A percentile compares a stretch with the other conserved stretches of the same genome.
Evolutionary conservation across 805 yeast genomes (phyloP).

Genomic region (Candida endomychidarum): DNA sequence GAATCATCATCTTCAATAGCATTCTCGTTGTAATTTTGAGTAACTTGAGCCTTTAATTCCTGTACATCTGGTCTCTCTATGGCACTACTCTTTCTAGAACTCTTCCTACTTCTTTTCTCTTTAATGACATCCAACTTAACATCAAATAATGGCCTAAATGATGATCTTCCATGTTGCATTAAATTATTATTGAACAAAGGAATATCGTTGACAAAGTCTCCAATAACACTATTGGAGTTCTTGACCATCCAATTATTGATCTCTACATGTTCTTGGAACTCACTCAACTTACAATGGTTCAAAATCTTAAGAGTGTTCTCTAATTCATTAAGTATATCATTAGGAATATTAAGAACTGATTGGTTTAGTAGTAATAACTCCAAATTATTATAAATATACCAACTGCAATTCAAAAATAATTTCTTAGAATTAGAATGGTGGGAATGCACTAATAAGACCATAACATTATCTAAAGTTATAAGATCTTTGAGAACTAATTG

Average conservation of each 20-base stretch:
- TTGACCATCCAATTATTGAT: slow-evolving; percentile 23
- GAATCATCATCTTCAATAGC: slow-evolving; percentile 22
- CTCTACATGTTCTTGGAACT: slow-evolving; percentile 21
- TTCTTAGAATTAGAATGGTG: slow-evolving; percentile 50
- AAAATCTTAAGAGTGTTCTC: slow-evolving; percentile 30
- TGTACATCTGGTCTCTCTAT: slow-evolving; percentile 18
- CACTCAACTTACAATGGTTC: slow-evolving; percentile 26
- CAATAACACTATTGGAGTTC: slow-evolving; percentile 19
- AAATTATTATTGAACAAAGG: slow-evolving; percentile 28
- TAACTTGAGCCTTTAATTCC: slow-evolving; percentile 25
- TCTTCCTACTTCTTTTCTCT: slow-evolving; percentile 20
- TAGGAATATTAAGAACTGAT: slow-evolving; percentile 27
- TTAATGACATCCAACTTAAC: slow-evolving; percentile 21
- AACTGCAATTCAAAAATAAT: slow-evolving; percentile 58
- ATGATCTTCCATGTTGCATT: slow-evolving; percentile 34
- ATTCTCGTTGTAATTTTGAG: slow-evolving; percentile 18
- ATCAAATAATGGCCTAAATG: slow-evolving; percentile 40
- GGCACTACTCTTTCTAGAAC: slow-evolving; percentile 24
- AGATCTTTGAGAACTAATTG: slow-evolving; percentile 60
- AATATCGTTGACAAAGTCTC: slow-evolving; percentile 22
- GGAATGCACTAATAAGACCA: slow-evolving; percentile 55
- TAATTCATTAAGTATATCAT: slow-evolving; percentile 23
- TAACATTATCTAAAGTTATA: slow-evolving; percentile 59
- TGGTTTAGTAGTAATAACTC: slow-evolving; percentile 57
- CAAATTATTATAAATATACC: slow-evolving; percentile 67